These are phyloP conservation scores for Paraphysoderma sedebokerense DNA, from an alignment of 371 early-diverging fungal species.

Conservation along the genomic window DNA sequence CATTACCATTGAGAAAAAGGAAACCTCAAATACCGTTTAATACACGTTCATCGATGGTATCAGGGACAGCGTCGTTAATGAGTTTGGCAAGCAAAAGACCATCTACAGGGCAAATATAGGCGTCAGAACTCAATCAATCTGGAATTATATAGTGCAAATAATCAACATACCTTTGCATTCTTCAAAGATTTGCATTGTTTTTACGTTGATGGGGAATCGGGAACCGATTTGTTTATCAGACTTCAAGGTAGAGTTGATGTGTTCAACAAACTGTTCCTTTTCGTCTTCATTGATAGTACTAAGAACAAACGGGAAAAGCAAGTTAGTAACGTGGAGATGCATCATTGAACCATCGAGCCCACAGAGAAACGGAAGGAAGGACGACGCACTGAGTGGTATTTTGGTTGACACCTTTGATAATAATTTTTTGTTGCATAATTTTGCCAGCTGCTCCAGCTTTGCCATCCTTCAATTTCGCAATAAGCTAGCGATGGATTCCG, in stretches of 20 bases:
- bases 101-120: no score
- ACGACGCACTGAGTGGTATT: constrained; percentile 85
- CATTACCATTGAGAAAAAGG: no score
- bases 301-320: no score
- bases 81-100: constrained; percentile 90
- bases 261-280: constrained; percentile 77
- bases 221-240: constrained; percentile 63
- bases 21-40: no score
- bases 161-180: constrained; percentile 93
- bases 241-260: constrained; percentile 74
- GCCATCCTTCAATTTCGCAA: constrained; percentile 23
- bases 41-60: constrained; percentile 94
- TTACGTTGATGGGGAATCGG: constrained; percentile 76
- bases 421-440: constrained; percentile 41
- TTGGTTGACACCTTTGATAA: constrained; percentile 62
- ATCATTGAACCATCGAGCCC: no score
- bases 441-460: constrained; percentile 10
- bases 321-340: no score
- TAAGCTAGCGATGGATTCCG: constrained; percentile 25
- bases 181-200: constrained; percentile 83
- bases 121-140: no score
- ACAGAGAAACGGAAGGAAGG: no score
- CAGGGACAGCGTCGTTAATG: constrained; percentile 89
- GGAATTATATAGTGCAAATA: no score
- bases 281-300: constrained; percentile 95